phyloP scores from a whole-genome alignment of 306 rosid species.

The Hippophae gyantsensis region DNA sequence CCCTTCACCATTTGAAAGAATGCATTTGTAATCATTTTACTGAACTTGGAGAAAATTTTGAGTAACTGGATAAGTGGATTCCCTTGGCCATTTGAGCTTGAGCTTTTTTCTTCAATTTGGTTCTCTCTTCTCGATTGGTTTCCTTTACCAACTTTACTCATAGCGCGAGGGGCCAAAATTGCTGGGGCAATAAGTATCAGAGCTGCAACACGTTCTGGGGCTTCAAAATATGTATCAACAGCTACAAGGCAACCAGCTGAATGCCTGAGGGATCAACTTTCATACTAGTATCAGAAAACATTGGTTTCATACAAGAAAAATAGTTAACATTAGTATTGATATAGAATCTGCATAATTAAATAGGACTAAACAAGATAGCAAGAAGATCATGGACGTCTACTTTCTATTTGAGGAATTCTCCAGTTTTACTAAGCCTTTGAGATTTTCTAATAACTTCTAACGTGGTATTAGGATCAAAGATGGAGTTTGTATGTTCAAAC shows the following conservation, averaged over 20 bases:
- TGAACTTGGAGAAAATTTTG: constrained; percentile 34
- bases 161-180: constrained; percentile 53
- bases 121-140: constrained; percentile 24
- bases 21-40: constrained; percentile 33
- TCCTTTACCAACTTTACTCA: constrained; percentile 28
- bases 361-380: too few species aligned
- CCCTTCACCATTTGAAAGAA: constrained; percentile 39
- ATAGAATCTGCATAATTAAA: too few species aligned
- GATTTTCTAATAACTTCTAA: too few species aligned
- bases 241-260: constrained; percentile 89
- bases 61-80: constrained; percentile 39
- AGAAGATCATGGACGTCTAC: too few species aligned
- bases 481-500: too few species aligned
- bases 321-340: not conserved
- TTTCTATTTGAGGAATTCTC: too few species aligned
- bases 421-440: too few species aligned
- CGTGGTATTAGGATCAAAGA: too few species aligned
- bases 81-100: constrained; percentile 15
- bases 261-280: constrained; percentile 52
- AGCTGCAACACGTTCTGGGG: constrained; percentile 85
- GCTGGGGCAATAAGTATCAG: constrained; percentile 83
- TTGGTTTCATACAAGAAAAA: constrained; percentile 7
- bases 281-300: not conserved
- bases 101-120: constrained; percentile 32
- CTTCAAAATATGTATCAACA: constrained; percentile 71